Percentiles rank a stretch among this genome's conserved stretches.
Conservation (phyloP, 2,329 filamentous ascomycete species). For the Alternaria postmessia region DNA sequence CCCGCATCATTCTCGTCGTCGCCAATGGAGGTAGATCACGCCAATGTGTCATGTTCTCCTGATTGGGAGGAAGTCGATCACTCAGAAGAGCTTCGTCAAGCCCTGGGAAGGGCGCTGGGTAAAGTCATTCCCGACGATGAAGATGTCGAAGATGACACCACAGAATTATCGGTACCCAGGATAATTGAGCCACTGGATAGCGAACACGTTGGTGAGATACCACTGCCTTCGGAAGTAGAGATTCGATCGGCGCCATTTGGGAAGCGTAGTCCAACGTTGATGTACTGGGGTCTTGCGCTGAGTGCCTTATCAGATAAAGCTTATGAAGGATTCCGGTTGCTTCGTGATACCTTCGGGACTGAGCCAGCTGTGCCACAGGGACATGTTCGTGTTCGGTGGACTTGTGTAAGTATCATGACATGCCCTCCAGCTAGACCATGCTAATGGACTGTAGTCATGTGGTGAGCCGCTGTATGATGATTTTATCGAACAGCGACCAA, state of each 20-base stretch:
- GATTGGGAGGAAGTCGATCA: constrained; percentile 29
- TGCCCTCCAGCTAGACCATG: neutral
- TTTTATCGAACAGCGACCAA: constrained; percentile 48
- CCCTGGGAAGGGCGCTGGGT: constrained; percentile 26
- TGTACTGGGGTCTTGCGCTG: constrained; percentile 33
- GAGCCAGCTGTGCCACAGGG: constrained; percentile 39
- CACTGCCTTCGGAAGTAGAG: constrained; percentile 32
- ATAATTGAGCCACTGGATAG: constrained; percentile 25
- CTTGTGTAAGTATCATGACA: constrained; percentile 35
- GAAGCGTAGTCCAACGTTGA: constrained; percentile 21
- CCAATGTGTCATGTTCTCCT: constrained; percentile 16
- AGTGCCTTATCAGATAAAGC: constrained; percentile 31
- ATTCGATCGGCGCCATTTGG: constrained; percentile 22
- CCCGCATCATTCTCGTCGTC: constrained; percentile 20
- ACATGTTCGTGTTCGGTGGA: constrained; percentile 49
- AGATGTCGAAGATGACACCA: neutral
- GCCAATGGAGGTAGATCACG: constrained; percentile 11
- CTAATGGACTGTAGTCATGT: constrained; percentile 34
- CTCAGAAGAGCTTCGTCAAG: constrained; percentile 30
- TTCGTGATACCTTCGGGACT: constrained; percentile 37
- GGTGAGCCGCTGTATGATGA: constrained; percentile 50
- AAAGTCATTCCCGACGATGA: constrained; percentile 1
- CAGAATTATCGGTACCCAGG: constrained; percentile 13
- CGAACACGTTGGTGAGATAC: constrained; percentile 29
- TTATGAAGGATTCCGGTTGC: constrained; percentile 28